A percentile compares a stretch with the other conserved stretches of the same genome.
Evolutionary conservation across 1,284 basidiomycete genomes (phyloP).

Genomic region (Trichosporon faecale): DNA sequence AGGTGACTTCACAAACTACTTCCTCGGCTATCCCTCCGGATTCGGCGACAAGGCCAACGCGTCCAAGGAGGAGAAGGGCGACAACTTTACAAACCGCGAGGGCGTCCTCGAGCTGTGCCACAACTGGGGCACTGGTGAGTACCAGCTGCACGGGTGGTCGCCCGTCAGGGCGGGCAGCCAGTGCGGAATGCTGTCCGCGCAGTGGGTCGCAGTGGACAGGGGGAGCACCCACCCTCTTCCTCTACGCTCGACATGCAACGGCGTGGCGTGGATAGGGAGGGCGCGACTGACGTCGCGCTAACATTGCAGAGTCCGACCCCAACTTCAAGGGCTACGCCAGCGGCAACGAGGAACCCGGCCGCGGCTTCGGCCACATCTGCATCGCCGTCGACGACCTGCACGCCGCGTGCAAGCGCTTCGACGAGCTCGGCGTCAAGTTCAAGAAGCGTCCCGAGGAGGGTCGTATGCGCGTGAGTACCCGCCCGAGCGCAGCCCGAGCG

Average conservation of each 20-base stretch:
- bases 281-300: constrained; percentile 3
- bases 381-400: constrained; percentile 75
- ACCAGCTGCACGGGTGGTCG: no score
- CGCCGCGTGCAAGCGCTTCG: constrained; percentile 78
- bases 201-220: not conserved
- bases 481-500: no score
- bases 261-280: not conserved
- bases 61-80: constrained; percentile 45
- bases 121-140: constrained; percentile 75
- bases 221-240: no score
- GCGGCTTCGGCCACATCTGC: constrained; percentile 82
- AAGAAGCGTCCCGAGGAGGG: constrained; percentile 85
- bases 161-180: not conserved
- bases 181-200: not conserved
- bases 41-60: constrained; percentile 38
- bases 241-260: no score
- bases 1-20: constrained; percentile 52
- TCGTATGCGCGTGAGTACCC: constrained; percentile 71
- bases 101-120: constrained; percentile 77
- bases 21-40: constrained; percentile 46
- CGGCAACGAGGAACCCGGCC: constrained; percentile 79
- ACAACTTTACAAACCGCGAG: constrained; percentile 44
- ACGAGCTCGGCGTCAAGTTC: constrained; percentile 75
- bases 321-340: constrained; percentile 73
- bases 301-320: constrained; percentile 59